Base-by-base conservation (phyloP, 2,329 filamentous ascomycete genomes). In the Pyricularia grisea region DNA sequence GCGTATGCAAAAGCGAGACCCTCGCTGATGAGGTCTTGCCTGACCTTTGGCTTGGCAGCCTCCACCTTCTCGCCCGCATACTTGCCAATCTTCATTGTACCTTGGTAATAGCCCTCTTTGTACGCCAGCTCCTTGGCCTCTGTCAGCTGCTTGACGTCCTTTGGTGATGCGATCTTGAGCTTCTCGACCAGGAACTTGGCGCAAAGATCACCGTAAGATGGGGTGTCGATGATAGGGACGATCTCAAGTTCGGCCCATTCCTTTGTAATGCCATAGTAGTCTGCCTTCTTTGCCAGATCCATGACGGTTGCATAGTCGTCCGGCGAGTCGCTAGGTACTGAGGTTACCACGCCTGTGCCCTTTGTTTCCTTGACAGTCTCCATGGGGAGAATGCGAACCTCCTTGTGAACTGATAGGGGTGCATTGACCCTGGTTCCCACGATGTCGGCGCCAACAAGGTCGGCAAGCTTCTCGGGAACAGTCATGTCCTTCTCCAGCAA, bases 91-190 rank as follows among this genome's bases (percentile, higher is more conserved):
- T 93, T 83, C 89, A 99, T 92, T 70, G 86, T 90, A 73, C 95
- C 95, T 81, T 97, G 93, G 83, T 99, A 99, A 83, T 92, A 98
- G 20, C 94, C 95, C 77, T 97, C 94, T 80, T 95, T 97, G 85
- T 99, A 99, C 0, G 95, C 94, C 73, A 96, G 83, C 73, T 98
- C 94, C 82, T 99, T 99, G 65, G 95, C 95, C 79, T 97, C 91
- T 65, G 64, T 69, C 50, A 99, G 88, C 80, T 94, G 91, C 77
- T 92, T 95, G 50, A 90, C 87, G 77, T 99, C 95, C 81, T 99
- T 99, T 71, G 95, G 94, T 14, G 94, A 98, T 72, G 92, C 90
- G 77, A 99, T 99, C 85, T 98, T 98, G 78, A 97, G 85, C 79
- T 95, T 89, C 83, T 97, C 92, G 68, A 97, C 91, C 70, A 99